A percentile compares a stretch with the other conserved stretches of the same genome.
Evolutionary conservation across 805 yeast species (phyloP).

Genomic region (Blastobotrys attinorum): DNA sequence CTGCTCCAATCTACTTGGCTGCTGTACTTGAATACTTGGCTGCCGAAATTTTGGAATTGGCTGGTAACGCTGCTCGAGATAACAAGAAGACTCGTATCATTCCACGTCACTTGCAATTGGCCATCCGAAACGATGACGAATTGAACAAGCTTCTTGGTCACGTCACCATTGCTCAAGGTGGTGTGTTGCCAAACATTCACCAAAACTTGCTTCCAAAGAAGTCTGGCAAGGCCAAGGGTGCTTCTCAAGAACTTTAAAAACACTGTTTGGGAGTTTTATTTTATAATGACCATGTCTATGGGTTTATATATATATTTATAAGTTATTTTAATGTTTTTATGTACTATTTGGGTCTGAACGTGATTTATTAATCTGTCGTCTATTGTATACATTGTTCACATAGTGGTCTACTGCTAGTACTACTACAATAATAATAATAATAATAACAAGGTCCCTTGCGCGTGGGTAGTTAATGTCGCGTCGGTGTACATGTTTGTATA

Average conservation of each 20-base stretch:
- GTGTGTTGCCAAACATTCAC: conserved; percentile 97
- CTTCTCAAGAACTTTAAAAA: conserved; percentile 33
- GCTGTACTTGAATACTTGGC: conserved; percentile 95
- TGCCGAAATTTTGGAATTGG: conserved; percentile 96
- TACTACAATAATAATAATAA: too few relatives aligned
- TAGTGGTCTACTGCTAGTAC: too few relatives aligned
- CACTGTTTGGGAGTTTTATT: neutral
- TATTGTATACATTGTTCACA: too few relatives aligned
- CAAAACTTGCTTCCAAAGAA: conserved; percentile 79
- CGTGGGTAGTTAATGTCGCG: too few relatives aligned
- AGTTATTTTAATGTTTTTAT: neutral
- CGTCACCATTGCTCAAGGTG: conserved; percentile 98
- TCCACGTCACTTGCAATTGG: conserved; percentile 97
- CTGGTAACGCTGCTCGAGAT: conserved; percentile 99
- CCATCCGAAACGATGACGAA: conserved; percentile 98
- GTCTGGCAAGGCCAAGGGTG: conserved; percentile 31
- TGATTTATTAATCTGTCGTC: too few relatives aligned
- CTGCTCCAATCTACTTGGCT: conserved; percentile 96
- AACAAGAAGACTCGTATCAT: conserved; percentile 98
- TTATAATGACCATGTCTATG: too few relatives aligned
- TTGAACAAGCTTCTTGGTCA: conserved; percentile 86
- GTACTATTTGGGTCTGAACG: neutral
- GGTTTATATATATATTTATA: too few relatives aligned
- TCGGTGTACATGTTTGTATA: too few relatives aligned
- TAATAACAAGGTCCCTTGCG: too few relatives aligned